Evolutionary conservation across 257 asterid species (phyloP).

Genomic region (Solanum raphanifolium): DNA sequence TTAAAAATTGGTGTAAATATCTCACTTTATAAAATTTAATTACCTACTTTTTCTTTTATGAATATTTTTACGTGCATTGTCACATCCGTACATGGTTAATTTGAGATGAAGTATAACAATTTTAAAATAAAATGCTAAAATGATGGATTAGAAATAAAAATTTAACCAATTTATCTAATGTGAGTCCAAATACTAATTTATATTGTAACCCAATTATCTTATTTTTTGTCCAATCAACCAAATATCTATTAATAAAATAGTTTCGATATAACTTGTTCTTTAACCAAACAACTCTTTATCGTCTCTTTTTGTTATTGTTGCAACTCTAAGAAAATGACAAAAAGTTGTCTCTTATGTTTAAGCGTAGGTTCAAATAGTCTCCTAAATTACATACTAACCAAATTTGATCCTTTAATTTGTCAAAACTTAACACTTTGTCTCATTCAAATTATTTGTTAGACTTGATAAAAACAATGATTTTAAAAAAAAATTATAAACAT

Average conservation of each 20-base stretch:
- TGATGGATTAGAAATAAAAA: not conserved
- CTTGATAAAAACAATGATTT: not conserved
- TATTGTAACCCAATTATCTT: not conserved
- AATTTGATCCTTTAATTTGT: not conserved
- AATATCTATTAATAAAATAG: not conserved
- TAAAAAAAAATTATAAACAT: not conserved
- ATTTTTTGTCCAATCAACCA: not conserved
- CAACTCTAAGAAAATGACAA: not conserved
- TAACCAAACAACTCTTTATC: not conserved
- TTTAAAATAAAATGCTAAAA: not conserved
- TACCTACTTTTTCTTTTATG: not conserved
- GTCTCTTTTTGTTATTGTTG: not conserved
- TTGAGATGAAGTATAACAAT: not conserved
- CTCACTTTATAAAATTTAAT: not conserved
- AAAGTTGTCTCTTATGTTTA: not conserved
- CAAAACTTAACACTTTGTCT: not conserved
- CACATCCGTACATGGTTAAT: not conserved
- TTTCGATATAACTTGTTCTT: not conserved
- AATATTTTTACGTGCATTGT: not conserved
- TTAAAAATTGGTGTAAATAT: too few species aligned
- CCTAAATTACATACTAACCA: not conserved
- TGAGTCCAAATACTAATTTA: not conserved
- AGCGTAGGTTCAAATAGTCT: not conserved
- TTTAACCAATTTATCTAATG: not conserved
- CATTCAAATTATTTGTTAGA: not conserved